phyloP scores from a whole-genome alignment of 352 stramenopile genomes.

The Thraustochytrium sp. region DNA sequence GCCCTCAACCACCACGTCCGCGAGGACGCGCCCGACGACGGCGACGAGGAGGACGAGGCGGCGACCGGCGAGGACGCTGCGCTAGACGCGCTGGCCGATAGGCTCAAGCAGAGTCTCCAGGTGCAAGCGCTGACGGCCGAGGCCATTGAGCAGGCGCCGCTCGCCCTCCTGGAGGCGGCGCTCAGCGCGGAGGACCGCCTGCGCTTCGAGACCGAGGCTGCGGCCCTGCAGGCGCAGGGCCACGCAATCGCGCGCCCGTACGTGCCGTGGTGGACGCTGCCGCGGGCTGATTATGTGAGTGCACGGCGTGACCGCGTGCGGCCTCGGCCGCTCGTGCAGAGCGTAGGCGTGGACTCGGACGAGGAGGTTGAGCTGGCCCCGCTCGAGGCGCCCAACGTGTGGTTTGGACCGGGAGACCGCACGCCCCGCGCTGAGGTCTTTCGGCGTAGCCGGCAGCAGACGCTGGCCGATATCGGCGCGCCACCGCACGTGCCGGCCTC shows the following conservation, averaged over 20 bases:
- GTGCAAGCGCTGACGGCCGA: background rate
- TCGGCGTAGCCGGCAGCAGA: background rate
- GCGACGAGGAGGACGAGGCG: background rate
- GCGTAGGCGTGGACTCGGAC: background rate
- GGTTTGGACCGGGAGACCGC: background rate
- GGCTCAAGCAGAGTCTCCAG: background rate
- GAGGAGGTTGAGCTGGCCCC: background rate
- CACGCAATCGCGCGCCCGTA: background rate
- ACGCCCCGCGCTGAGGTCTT: background rate
- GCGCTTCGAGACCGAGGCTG: background rate
- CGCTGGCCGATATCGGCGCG: slow-evolving; percentile 1
- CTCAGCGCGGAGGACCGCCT: background rate
- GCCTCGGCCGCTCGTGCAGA: background rate
- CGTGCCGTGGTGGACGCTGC: background rate
- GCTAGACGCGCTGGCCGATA: background rate
- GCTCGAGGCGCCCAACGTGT: background rate
- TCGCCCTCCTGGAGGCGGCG: background rate
- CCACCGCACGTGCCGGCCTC: background rate
- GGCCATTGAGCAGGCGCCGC: background rate
- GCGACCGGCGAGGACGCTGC: background rate
- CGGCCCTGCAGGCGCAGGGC: background rate
- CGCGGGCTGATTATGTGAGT: background rate
- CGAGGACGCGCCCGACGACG: background rate
- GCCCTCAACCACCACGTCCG: background rate
- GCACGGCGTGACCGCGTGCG: background rate